phyloP scores from a whole-genome alignment of 306 rosid genomes.

The Cicer chorassanicum region DNA sequence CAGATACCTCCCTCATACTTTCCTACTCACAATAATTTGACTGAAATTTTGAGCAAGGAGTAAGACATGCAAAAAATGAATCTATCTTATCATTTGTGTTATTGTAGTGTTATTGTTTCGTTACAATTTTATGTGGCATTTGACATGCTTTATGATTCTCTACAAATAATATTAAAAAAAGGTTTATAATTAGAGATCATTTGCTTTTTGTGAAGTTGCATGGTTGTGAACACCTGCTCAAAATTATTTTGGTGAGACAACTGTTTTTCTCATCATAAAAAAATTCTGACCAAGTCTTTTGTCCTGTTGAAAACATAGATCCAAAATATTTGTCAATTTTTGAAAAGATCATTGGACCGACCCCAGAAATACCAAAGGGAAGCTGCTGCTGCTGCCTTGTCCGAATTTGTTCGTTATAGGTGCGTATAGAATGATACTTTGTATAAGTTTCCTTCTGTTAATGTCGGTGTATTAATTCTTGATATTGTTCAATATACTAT shows the following conservation, averaged over 20 bases:
- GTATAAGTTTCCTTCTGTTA: constrained; percentile 38
- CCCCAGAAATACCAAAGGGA: constrained; percentile 85
- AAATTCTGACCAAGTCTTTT: constrained; percentile 34
- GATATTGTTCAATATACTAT: not conserved
- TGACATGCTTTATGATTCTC: constrained; percentile 33
- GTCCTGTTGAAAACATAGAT: constrained; percentile 57
- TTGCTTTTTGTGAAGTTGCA: constrained; percentile 30
- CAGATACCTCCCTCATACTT: not conserved
- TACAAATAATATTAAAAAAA: not conserved
- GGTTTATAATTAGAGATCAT: constrained; percentile 19
- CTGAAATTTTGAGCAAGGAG: constrained; percentile 23
- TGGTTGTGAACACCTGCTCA: constrained; percentile 28
- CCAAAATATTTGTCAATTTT: constrained; percentile 76
- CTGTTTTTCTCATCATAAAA: constrained; percentile 31
- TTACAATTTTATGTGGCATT: constrained; percentile 15
- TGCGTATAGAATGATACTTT: constrained; percentile 42
- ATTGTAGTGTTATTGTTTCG: constrained; percentile 19
- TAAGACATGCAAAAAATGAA: constrained; percentile 23
- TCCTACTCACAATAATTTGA: constrained; percentile 17
- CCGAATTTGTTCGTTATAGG: constrained; percentile 94
- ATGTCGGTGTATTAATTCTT: constrained; percentile 13
- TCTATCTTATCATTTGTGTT: constrained; percentile 19
- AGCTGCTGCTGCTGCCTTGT: constrained; percentile 96
- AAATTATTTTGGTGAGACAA: constrained; percentile 12
- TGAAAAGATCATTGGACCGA: constrained; percentile 74